Conservation (phyloP, 1,139 yeast genomes). For the Saccharomyces hybrid region DNA sequence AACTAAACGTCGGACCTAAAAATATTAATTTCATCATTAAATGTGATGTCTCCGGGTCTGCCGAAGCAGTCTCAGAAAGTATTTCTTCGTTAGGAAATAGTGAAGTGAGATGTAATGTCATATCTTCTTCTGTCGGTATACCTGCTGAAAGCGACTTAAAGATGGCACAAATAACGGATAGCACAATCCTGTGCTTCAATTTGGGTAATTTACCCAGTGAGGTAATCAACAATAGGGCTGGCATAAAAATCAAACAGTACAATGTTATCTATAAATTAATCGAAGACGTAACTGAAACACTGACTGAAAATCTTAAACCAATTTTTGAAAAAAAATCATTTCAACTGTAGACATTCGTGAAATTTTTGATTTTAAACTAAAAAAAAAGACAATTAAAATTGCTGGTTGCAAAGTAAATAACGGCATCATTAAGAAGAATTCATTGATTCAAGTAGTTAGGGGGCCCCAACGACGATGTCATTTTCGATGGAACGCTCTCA, state of each 20-base stretch:
- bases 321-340: conserved; percentile 57
- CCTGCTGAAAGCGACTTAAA: conserved; percentile 80
- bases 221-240: conserved; percentile 52
- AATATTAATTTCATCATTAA: conserved; percentile 64
- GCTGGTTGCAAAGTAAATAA: conserved; percentile 85
- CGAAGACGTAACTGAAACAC: conserved; percentile 67
- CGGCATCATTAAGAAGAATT: conserved; percentile 58
- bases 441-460: conserved; percentile 59
- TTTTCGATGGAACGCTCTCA: conserved; percentile 63
- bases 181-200: conserved; percentile 74
- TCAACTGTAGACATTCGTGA: conserved; percentile 69
- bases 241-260: conserved; percentile 57
- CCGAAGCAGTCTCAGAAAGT: conserved; percentile 64
- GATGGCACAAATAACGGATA: conserved; percentile 69
- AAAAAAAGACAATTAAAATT: conserved; percentile 47
- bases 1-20: conserved; percentile 21
- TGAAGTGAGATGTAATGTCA: conserved; percentile 62
- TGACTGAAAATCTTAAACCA: conserved; percentile 59
- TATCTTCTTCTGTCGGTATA: conserved; percentile 73
- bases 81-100: conserved; percentile 77
- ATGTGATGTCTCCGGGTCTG: conserved; percentile 78
- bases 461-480: conserved; percentile 36
- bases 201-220: conserved; percentile 56
- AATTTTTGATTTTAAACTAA: conserved; percentile 58
- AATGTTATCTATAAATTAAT: conserved; percentile 82